Base-by-base conservation (phyloP, 441 rosid genomes). In the Euphorbia celastroides region DNA sequence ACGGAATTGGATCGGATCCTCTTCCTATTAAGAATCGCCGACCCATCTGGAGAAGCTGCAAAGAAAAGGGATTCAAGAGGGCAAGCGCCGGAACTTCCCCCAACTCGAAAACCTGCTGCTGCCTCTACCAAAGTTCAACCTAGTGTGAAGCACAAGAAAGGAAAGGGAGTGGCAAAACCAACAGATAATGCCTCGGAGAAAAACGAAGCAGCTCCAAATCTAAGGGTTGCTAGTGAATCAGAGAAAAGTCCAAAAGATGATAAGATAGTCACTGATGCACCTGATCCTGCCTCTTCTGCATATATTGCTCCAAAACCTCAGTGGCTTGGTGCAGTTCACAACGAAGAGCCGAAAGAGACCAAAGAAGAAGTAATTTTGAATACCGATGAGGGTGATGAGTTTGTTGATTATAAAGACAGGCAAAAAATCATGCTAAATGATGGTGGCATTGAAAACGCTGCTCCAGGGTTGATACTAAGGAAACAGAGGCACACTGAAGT, bases 261-360 rank as follows among this genome's bases (percentile, higher is more conserved):
- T 54, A 66, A 80, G 75, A 67, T 62, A 57, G 60, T 41, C n/a
- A 48, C 20, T 48, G 86, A 81, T 66, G 68, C 76, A 55, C 70
- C 74, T 11, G 82, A 79, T 72, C 83, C 64, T 71, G 72, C 79
- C 69, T 67, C 79, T 42, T 25, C 77, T 70, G 84, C 72, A n/a
- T 92, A 82, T 70, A 81, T 84, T 67, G 76, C 72, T 65, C 73
- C 60, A 23, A 87, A 92, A 82, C 96, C 97, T 56, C 97, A 88
- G 65, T 94, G 99, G 99, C 98, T 92, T 31, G 98, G 99, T 67
- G 94, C 98, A 38, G 81, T 86, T 34, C 81, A 83, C 72, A 75
- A 81, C 54, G 79, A 65, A 65, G 84, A 80, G 75, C 34, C 42
- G 7, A 67, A 85, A 70, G 86, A 81, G 80, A 78, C 70, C 41